Evolutionary conservation across 2,329 filamentous ascomycete species (phyloP).

Genomic region (Fusarium ramigenum): DNA sequence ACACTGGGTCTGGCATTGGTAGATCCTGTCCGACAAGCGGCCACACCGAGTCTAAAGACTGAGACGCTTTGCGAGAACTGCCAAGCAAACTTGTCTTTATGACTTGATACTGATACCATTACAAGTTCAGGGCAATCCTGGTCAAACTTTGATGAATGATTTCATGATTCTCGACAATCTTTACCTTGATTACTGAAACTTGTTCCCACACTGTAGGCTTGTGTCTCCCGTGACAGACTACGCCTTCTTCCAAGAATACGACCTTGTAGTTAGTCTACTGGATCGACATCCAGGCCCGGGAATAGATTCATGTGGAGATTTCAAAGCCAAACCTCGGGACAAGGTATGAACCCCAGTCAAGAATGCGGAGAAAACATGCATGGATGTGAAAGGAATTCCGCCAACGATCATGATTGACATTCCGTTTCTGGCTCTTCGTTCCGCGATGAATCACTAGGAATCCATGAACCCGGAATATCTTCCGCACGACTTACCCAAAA

Average conservation of each 20-base stretch:
- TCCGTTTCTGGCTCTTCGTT: neutral
- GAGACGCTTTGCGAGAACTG: neutral
- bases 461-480: neutral
- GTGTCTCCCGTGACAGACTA: neutral
- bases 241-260: neutral
- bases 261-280: neutral
- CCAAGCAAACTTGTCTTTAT: neutral
- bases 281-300: neutral
- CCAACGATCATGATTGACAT: neutral
- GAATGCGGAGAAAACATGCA: neutral
- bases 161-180: neutral
- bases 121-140: neutral
- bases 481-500: neutral
- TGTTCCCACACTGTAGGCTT: neutral
- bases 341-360: neutral
- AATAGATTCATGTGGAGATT: neutral
- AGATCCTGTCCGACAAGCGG: neutral
- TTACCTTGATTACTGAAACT: neutral
- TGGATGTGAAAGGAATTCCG: neutral
- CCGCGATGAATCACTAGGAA: neutral
- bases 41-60: neutral
- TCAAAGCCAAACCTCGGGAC: neutral
- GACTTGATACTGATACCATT: neutral
- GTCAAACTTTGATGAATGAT: neutral
- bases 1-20: neutral